Evolutionary conservation across 2,329 filamentous ascomycete genomes (phyloP).

Genomic region (Epichloe sylvatica): DNA sequence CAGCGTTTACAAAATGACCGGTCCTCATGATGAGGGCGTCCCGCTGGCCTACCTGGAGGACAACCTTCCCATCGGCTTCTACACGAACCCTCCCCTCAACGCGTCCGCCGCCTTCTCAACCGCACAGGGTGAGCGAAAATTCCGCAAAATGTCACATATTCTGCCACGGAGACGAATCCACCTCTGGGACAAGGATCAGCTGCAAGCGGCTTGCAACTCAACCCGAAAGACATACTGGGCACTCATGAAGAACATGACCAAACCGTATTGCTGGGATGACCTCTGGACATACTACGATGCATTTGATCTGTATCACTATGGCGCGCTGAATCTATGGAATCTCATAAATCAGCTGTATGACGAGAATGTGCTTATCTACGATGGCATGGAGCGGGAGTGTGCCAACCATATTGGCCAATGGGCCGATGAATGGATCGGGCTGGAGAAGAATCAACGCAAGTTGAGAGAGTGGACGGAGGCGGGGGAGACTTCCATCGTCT

Average conservation of each 20-base stretch:
- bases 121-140: constrained; percentile 13
- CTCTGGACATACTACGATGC: constrained; percentile 36
- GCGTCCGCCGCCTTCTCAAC: constrained; percentile 28
- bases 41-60: constrained; percentile 22
- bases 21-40: constrained; percentile 12
- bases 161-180: constrained; percentile 16
- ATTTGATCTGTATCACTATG: constrained; percentile 31
- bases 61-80: constrained; percentile 23
- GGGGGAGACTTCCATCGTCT: constrained; percentile 12
- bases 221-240: constrained; percentile 23
- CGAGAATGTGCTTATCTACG: constrained; percentile 25
- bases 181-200: constrained; percentile 26
- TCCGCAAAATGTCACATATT: constrained; percentile 17
- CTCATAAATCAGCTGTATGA: constrained; percentile 26
- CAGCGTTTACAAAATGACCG: constrained; percentile 20
- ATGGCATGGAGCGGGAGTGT: constrained; percentile 12
- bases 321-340: constrained; percentile 35
- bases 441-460: constrained; percentile 16
- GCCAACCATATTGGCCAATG: constrained; percentile 21
- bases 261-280: constrained; percentile 23
- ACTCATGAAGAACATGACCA: constrained; percentile 20
- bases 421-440: constrained; percentile 23
- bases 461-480: constrained; percentile 16
- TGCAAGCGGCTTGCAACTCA: constrained; percentile 26
- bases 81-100: constrained; percentile 18